Evolutionary conservation across 225 moss, liverwort and hornwort species (phyloP), one percentile per base, ranked within the genome.

Genomic region (Anthoceros angustus): DNA sequence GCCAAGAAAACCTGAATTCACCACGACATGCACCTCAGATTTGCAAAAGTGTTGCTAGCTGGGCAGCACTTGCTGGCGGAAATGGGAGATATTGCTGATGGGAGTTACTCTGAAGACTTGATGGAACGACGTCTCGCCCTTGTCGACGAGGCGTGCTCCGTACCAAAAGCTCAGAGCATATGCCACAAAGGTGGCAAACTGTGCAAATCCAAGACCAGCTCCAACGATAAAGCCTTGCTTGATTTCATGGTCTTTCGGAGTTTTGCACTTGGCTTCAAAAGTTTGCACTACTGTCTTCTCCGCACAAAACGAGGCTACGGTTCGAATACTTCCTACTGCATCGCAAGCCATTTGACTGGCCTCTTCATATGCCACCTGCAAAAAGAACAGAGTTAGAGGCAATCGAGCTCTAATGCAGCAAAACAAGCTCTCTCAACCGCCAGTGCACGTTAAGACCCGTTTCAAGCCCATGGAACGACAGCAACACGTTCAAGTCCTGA

Each of bases 281-380:
- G 70, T 25, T 5, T 20, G 10, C 14, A 65, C 48, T 12, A 75
- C 45, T 49, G 42, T 70, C 38, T 75, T 66, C 64, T 75, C 70
- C 0, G 67, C 66, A 42, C 70, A 67, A n/a, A 67, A 75, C 2
- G 74, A 70, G 25, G 70, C 70, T 2, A 75, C 70, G 4, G 74
- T 75, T 20, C 74, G 74, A 20, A 70, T 70, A 43, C 69, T 70
- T 61, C 48, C 67, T 8, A 75, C 70, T 18, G 74, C 74, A 25
- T 71, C 70, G 25, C 45, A 62, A 12, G 74, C 70, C 61, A 75
- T 55, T 5, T 42, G 66, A 39, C 67, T 75, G 23, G 74, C 74
- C 20, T 62, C 42, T 65, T 74, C 69, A 62, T 73, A 68, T 15
- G 68, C 69, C 42, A 11, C 46, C 73, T 73, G 68, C 20, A 48